Evolutionary conservation across 495 filamentous ascomycete genomes (phyloP).

Genomic region (Trichoderma asperelloides): DNA sequence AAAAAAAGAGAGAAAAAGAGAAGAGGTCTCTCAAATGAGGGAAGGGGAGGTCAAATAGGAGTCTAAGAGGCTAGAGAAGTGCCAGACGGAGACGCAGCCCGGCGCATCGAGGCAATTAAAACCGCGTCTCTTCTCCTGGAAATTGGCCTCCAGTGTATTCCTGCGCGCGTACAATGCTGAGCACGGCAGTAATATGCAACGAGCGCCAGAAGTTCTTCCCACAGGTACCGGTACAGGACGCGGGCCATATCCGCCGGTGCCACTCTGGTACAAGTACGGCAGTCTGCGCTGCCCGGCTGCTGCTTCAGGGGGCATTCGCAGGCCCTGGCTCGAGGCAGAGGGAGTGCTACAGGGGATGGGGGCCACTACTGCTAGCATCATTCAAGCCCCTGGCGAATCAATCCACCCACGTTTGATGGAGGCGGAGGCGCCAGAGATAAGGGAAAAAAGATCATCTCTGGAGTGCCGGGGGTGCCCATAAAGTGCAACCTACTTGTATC

Average conservation of each 20-base stretch:
- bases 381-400: constrained; percentile 2
- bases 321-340: not conserved
- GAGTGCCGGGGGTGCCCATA: not conserved
- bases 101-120: constrained; percentile 6
- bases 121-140: not conserved
- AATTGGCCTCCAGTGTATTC: not conserved
- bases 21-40: not conserved
- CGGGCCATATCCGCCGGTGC: not conserved
- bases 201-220: not conserved
- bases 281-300: not conserved
- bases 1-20: constrained; percentile 26
- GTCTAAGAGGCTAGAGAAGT: constrained; percentile 11
- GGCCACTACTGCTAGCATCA: not conserved
- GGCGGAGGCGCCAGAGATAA: not conserved
- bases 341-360: not conserved
- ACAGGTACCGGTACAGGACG: not conserved
- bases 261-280: not conserved
- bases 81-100: not conserved
- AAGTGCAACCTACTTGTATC: not conserved
- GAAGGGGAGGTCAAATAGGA: constrained; percentile 9
- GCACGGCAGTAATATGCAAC: not conserved
- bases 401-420: constrained; percentile 7
- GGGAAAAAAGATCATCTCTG: not conserved
- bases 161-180: not conserved
- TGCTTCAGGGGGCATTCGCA: not conserved